phyloP scores from a whole-genome alignment of 352 stramenopile species.

The Phytophthora macrochlamydospora region DNA sequence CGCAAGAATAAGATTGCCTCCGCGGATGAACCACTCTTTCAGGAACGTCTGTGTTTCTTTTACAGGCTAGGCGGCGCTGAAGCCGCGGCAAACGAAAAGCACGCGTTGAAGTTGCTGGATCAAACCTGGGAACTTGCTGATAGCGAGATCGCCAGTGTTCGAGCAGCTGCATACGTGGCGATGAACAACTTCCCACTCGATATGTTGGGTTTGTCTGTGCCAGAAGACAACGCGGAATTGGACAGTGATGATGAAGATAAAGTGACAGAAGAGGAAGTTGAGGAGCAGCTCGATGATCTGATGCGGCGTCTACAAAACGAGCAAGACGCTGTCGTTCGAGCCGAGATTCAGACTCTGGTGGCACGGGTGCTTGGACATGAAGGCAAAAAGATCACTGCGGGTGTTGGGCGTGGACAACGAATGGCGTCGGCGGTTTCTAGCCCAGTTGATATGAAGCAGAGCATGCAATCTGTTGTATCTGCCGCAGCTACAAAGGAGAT shows the following conservation, averaged over 20 bases:
- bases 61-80: slow-evolving; percentile 52
- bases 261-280: slow-evolving; percentile 45
- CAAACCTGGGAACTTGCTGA: slow-evolving; percentile 60
- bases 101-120: slow-evolving; percentile 45
- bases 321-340: slow-evolving; percentile 34
- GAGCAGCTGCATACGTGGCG: slow-evolving; percentile 44
- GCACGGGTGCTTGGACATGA: slow-evolving; percentile 49
- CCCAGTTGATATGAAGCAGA: slow-evolving; percentile 14
- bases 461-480: slow-evolving; percentile 36
- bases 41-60: slow-evolving; percentile 59
- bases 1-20: slow-evolving; percentile 68
- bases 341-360: slow-evolving; percentile 44
- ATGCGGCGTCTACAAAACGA: slow-evolving; percentile 44
- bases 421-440: slow-evolving; percentile 38
- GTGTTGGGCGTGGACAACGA: slow-evolving; percentile 41
- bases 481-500: slow-evolving; percentile 62
- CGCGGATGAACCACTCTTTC: slow-evolving; percentile 50
- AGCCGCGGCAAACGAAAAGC: slow-evolving; percentile 46
- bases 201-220: slow-evolving; percentile 45
- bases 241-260: slow-evolving; percentile 43
- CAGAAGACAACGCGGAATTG: slow-evolving; percentile 5
- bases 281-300: slow-evolving; percentile 57
- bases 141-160: slow-evolving; percentile 38
- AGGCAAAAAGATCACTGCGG: slow-evolving; percentile 38
- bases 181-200: slow-evolving; percentile 54